Base-by-base conservation (phyloP, 2,329 filamentous ascomycete species). In the Sarocladium kiliense region DNA sequence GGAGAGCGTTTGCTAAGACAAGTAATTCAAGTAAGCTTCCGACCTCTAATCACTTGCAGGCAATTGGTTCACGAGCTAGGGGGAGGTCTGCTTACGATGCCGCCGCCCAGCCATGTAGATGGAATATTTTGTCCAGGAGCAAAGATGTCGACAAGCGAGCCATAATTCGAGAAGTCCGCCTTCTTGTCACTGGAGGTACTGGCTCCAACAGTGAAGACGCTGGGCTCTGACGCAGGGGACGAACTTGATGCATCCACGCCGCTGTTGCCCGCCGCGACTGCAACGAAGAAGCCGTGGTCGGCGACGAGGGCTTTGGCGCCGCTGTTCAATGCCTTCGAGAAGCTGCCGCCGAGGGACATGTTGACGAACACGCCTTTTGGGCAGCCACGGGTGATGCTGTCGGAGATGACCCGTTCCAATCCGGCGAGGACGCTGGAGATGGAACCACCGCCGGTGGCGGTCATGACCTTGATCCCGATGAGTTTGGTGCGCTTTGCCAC, bases 91-190 rank as follows among this genome's bases (percentile, higher is more conserved):
- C n/a, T n/a, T n/a, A n/a, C n/a, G 41, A 25, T 50, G 16, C 27
- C 11, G 45, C 45, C 18, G 68, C 45, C 45, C 3, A 18, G 12
- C 23, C 25, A 76, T 0, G 75, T 66, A 16, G 70, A 74, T 1
- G 69, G 25, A 47, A 76, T 63, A 36, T 60, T 54, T 9, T 62
- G 62, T n/a, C 72, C 74, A 1, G 74, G 72, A 2, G 72, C 73
- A 54, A 71, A 73, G 34, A 76, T 58, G 57, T 74, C 67, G 51
- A 75, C 55, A 3, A 59, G 44, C 9, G 58, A 26, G 3, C 73
- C 74, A 54, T 69, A 79, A 71, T 78, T 80, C 60, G 74, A 77
- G 67, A 71, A 77, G 34, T 59, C 64, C 51, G 76, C 66, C 16
- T 65, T 65, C 53, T 58, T 57, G 56, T 77, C 70, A 34, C 55